phyloP scores from a whole-genome alignment of 768 basidiomycete species.

The Trametes maxima region DNA sequence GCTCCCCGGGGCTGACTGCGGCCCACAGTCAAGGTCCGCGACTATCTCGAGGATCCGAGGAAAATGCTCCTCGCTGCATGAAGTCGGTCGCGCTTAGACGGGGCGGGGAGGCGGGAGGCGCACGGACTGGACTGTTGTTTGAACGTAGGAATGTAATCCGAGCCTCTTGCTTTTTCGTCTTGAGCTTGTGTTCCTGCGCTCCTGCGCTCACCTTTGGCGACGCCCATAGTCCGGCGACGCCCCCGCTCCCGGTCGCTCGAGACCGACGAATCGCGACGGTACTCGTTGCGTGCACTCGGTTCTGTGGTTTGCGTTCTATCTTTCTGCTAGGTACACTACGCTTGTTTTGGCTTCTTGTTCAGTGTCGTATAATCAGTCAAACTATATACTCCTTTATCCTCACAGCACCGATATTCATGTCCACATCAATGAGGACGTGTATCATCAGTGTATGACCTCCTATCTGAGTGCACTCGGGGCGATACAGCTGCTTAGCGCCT shows the following conservation, averaged over 20 bases:
- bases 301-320: not conserved
- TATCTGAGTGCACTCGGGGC: too few species aligned
- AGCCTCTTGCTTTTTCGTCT: not conserved
- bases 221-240: not conserved
- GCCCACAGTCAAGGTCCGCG: slow-evolving; percentile 80
- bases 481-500: too few species aligned
- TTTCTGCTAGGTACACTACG: not conserved
- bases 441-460: too few species aligned
- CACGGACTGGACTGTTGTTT: slow-evolving; percentile 8
- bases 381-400: not conserved
- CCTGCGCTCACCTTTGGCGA: not conserved
- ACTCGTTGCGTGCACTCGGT: not conserved
- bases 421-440: too few species aligned
- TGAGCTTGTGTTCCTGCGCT: not conserved
- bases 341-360: not conserved
- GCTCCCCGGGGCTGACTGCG: not conserved
- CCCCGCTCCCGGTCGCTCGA: not conserved
- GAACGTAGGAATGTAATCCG: not conserved
- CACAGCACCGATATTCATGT: not conserved
- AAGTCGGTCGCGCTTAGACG: not conserved
- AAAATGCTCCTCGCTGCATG: slow-evolving; percentile 74
- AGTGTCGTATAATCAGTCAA: not conserved
- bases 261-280: not conserved
- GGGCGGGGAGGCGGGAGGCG: not conserved
- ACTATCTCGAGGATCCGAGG: slow-evolving; percentile 93